A percentile compares a stretch with the other conserved stretches of the same genome.
Evolutionary conservation across 2,329 filamentous ascomycete species (phyloP).

Genomic region (Ascocoryne sarcoides): DNA sequence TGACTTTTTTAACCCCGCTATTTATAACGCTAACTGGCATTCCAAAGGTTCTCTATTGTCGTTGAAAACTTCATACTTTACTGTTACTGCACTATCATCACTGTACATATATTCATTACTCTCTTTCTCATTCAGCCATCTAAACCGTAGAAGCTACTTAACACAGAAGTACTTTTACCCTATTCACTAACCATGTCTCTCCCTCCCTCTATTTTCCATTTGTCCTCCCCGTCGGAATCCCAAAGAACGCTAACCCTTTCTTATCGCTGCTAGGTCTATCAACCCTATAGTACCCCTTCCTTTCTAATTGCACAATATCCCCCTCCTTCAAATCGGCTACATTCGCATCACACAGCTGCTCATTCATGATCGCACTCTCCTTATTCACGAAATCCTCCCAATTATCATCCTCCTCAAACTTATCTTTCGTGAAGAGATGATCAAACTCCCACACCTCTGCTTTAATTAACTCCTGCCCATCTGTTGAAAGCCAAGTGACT

Average conservation of each 20-base stretch:
- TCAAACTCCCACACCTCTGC: slow-evolving; percentile 92
- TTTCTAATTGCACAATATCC: slow-evolving; percentile 91
- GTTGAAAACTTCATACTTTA: too few relatives aligned
- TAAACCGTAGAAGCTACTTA: too few relatives aligned
- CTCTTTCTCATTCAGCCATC: too few relatives aligned
- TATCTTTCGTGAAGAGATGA: slow-evolving; percentile 91
- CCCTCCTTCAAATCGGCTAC: slow-evolving; percentile 70
- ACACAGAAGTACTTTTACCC: too few relatives aligned
- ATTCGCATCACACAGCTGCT: slow-evolving; percentile 73
- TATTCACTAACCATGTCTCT: too few relatives aligned
- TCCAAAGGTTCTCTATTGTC: too few relatives aligned
- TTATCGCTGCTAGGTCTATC: slow-evolving; percentile 56
- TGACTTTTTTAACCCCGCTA: too few relatives aligned
- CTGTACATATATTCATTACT: too few relatives aligned
- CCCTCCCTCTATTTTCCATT: too few relatives aligned
- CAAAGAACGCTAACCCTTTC: slow-evolving; percentile 55
- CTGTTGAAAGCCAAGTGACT: slow-evolving; percentile 80
- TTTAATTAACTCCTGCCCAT: slow-evolving; percentile 66
- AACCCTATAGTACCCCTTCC: slow-evolving; percentile 84
- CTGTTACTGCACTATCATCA: too few relatives aligned
- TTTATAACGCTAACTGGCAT: too few relatives aligned
- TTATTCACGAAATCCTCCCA: slow-evolving; percentile 74
- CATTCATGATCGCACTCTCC: slow-evolving; percentile 63
- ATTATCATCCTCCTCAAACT: slow-evolving; percentile 78
- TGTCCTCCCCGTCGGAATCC: slow-evolving; percentile 60